Conservation (phyloP, 2,329 filamentous ascomycete species). For the Botrytis porri region DNA sequence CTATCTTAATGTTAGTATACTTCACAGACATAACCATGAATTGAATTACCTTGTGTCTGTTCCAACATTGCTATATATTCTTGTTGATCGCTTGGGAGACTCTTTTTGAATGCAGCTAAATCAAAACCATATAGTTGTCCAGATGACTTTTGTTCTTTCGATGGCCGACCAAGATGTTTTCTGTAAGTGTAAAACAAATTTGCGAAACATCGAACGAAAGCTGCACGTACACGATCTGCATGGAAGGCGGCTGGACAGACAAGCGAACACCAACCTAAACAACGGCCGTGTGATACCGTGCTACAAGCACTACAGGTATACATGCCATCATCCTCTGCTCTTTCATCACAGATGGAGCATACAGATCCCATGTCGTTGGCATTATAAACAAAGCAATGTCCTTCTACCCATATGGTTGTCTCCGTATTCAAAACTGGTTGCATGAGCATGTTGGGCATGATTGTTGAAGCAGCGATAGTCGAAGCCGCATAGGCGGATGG, state of each 20-base stretch:
- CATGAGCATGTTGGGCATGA: conserved; percentile 81
- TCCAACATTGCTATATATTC: conserved; percentile 62
- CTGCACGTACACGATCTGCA: conserved; percentile 58
- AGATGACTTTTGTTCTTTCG: conserved; percentile 57
- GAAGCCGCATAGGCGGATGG: conserved; percentile 82
- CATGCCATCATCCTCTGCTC: conserved; percentile 62
- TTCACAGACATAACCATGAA: conserved; percentile 27
- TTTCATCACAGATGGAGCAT: conserved; percentile 76
- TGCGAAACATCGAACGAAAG: conserved; percentile 64
- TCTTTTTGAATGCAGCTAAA: conserved; percentile 62
- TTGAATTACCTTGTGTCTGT: conserved; percentile 59
- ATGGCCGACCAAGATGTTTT: conserved; percentile 59
- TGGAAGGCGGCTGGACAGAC: conserved; percentile 63
- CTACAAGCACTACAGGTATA: conserved; percentile 70
- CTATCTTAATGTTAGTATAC: conserved; percentile 46
- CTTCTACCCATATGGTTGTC: conserved; percentile 79
- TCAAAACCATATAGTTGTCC: conserved; percentile 63
- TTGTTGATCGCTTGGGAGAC: conserved; percentile 63
- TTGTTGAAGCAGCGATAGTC: conserved; percentile 79
- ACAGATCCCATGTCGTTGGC: conserved; percentile 55
- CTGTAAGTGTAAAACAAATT: conserved; percentile 65
- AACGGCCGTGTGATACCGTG: conserved; percentile 55
- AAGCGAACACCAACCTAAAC: conserved; percentile 60
- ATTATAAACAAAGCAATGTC: conserved; percentile 72
- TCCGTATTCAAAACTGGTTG: conserved; percentile 77